These are phyloP conservation scores for Hericium rajendrae DNA, from an alignment of 768 basidiomycete genomes.

Conservation along the genomic window DNA sequence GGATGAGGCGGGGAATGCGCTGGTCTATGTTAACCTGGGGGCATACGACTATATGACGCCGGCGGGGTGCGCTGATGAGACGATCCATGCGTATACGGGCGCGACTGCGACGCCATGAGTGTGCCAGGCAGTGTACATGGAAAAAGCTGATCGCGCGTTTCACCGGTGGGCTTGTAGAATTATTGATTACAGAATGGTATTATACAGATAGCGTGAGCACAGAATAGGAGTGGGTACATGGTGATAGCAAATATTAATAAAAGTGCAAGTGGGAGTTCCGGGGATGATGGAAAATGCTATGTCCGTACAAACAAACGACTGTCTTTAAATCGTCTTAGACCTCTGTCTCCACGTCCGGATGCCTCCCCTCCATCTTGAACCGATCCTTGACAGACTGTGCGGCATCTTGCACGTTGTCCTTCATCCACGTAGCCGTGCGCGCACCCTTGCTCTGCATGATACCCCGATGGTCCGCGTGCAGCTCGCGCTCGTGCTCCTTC, in stretches of 20 bases:
- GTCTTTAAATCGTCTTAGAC: conserved; percentile 8
- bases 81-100: conserved; percentile 52
- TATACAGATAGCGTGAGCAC: not conserved
- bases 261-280: not conserved
- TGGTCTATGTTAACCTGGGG: conserved; percentile 46
- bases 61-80: conserved; percentile 46
- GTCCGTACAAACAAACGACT: not conserved
- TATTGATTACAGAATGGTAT: not conserved
- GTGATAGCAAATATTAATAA: not conserved
- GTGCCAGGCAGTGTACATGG: not conserved
- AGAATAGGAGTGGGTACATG: not conserved
- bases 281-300: not conserved
- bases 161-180: not conserved
- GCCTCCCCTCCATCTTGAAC: conserved; percentile 27
- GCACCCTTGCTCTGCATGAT: conserved; percentile 53
- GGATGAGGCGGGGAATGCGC: conserved; percentile 32
- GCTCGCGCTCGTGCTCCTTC: conserved; percentile 31
- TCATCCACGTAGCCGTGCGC: conserved; percentile 48
- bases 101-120: not conserved
- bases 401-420: conserved; percentile 38
- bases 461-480: conserved; percentile 47
- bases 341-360: conserved; percentile 24
- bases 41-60: conserved; percentile 46
- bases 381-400: conserved; percentile 28
- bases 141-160: not conserved